Conservation (phyloP, 2,329 filamentous ascomycete genomes). For the Fusarium metavorans region DNA sequence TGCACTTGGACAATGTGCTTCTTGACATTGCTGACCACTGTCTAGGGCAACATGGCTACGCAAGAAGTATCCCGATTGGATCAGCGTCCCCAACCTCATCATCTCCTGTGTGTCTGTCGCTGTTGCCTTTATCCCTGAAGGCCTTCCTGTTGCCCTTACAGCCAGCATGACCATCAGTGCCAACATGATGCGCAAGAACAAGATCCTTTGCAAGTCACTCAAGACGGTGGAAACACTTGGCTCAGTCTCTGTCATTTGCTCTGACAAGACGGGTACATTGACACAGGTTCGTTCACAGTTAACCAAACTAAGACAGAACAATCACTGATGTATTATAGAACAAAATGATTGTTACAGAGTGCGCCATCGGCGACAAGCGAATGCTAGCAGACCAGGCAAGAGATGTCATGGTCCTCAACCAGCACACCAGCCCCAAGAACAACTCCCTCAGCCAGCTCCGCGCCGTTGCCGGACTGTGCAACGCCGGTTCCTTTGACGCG, state of each 20-base stretch:
- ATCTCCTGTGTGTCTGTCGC: slow-evolving; percentile 79
- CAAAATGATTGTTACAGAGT: slow-evolving; percentile 79
- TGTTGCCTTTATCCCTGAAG: slow-evolving; percentile 82
- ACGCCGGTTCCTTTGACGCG: slow-evolving; percentile 80
- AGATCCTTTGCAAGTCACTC: slow-evolving; percentile 82
- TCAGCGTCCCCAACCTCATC: slow-evolving; percentile 78
- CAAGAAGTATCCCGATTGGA: slow-evolving; percentile 75
- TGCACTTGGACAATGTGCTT: background rate
- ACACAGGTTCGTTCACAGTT: slow-evolving; percentile 59
- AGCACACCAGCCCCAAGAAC: slow-evolving; percentile 44
- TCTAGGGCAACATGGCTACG: slow-evolving; percentile 76
- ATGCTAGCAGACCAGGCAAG: slow-evolving; percentile 65
- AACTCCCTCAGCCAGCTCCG: slow-evolving; percentile 69
- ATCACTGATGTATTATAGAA: slow-evolving; percentile 61
- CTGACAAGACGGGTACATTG: slow-evolving; percentile 81
- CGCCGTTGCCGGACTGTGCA: slow-evolving; percentile 75
- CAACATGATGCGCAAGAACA: slow-evolving; percentile 81
- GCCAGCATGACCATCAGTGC: slow-evolving; percentile 81
- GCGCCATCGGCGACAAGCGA: slow-evolving; percentile 65
- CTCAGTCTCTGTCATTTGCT: slow-evolving; percentile 79
- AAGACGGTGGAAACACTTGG: slow-evolving; percentile 84
- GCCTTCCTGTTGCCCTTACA: slow-evolving; percentile 76
- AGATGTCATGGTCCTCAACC: slow-evolving; percentile 48
- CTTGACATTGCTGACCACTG: background rate
- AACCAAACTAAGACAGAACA: background rate